A percentile compares a stretch with the other conserved stretches of the same genome.
Conservation (phyloP, 495 filamentous ascomycete genomes). For the Trichoderma gamsii region DNA sequence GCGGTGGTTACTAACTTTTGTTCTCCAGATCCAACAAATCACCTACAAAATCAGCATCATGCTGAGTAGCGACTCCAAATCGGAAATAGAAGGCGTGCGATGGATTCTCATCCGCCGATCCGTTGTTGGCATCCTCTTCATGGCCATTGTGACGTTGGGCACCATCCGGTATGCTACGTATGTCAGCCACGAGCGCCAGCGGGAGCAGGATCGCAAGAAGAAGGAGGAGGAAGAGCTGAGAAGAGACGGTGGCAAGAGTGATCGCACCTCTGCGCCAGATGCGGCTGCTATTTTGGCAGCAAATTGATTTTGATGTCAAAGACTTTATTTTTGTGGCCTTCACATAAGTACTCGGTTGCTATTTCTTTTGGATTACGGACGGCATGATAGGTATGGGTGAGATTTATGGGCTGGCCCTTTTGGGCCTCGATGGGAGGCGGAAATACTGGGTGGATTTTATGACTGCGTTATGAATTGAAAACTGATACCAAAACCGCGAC, state of each 20-base stretch:
- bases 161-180: conserved; percentile 45
- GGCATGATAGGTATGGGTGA: not conserved
- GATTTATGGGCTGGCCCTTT: not conserved
- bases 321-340: no score
- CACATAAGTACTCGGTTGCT: not conserved
- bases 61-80: conserved; percentile 79
- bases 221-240: conserved; percentile 28
- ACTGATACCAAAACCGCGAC: not conserved
- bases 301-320: conserved; percentile 24
- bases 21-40: conserved; percentile 70
- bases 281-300: conserved; percentile 44
- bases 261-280: conserved; percentile 32
- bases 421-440: not conserved
- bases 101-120: conserved; percentile 88
- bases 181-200: conserved; percentile 36
- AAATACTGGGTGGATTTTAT: not conserved
- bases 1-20: conserved; percentile 21
- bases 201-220: conserved; percentile 30
- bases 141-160: conserved; percentile 43
- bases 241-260: conserved; percentile 31
- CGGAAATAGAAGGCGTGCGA: conserved; percentile 81
- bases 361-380: not conserved
- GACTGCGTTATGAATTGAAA: not conserved
- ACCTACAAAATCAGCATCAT: conserved; percentile 89
- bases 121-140: conserved; percentile 68